These are phyloP conservation scores for Neurospora sublineolata DNA, from an alignment of 495 filamentous ascomycete species.

Conservation along the genomic window DNA sequence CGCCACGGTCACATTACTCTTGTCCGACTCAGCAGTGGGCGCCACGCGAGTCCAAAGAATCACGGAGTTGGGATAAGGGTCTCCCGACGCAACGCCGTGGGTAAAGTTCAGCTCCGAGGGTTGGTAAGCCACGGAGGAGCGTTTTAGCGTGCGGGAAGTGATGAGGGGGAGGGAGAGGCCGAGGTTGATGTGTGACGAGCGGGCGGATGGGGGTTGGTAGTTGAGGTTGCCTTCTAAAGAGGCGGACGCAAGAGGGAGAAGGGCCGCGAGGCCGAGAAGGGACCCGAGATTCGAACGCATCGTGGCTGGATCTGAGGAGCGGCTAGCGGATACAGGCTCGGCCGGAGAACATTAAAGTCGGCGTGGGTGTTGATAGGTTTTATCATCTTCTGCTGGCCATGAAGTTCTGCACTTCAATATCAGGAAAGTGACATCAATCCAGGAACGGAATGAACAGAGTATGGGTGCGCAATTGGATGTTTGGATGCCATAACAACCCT, in stretches of 20 bases:
- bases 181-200: conserved; percentile 37
- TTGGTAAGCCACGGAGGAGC: conserved; percentile 48
- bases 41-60: conserved; percentile 55
- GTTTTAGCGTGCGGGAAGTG: conserved; percentile 25
- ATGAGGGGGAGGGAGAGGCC: conserved; percentile 42
- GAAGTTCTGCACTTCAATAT: background rate
- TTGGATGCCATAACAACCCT: background rate
- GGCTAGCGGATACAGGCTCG: background rate
- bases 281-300: background rate
- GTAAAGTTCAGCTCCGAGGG: conserved; percentile 16
- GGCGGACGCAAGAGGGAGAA: background rate
- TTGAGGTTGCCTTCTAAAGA: conserved; percentile 41
- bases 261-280: background rate
- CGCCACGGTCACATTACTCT: conserved; percentile 42
- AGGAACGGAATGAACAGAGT: background rate
- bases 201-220: conserved; percentile 46
- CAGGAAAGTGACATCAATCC: background rate
- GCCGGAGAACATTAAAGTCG: background rate
- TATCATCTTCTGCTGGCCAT: background rate
- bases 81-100: conserved; percentile 46
- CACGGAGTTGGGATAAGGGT: conserved; percentile 49
- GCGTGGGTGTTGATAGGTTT: background rate
- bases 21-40: conserved; percentile 39
- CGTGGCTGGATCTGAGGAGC: background rate
- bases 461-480: background rate